Conservation (phyloP, 2,329 filamentous ascomycete genomes). For the Didymella keratinophila region DNA sequence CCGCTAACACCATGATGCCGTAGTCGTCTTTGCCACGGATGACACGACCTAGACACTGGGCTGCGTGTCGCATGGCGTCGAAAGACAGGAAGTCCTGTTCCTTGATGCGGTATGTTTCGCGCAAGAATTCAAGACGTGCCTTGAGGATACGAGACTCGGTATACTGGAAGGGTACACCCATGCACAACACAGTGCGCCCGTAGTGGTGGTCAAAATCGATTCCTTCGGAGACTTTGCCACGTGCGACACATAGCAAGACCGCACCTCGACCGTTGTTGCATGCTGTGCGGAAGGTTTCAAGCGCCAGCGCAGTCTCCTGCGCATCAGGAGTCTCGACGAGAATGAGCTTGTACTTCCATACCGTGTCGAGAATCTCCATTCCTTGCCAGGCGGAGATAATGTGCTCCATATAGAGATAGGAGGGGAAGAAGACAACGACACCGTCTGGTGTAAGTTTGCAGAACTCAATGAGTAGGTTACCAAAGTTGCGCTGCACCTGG, state of each 20-base stretch:
- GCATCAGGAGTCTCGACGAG: slow-evolving; percentile 97
- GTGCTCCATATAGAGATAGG: slow-evolving; percentile 98
- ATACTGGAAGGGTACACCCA: slow-evolving; percentile 98
- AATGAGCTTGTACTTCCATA: slow-evolving; percentile 99
- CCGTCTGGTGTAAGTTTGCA: slow-evolving; percentile 95
- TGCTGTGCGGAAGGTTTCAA: slow-evolving; percentile 96
- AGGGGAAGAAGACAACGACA: slow-evolving; percentile 99
- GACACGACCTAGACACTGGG: slow-evolving; percentile 94
- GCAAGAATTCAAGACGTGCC: slow-evolving; percentile 91
- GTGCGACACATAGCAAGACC: slow-evolving; percentile 90
- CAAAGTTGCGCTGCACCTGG: slow-evolving; percentile 96
- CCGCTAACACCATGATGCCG: slow-evolving; percentile 98
- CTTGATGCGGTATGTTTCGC: slow-evolving; percentile 94
- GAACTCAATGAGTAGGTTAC: slow-evolving; percentile 91
- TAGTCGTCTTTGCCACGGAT: slow-evolving; percentile 97
- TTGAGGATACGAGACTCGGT: slow-evolving; percentile 97
- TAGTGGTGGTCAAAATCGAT: slow-evolving; percentile 99
- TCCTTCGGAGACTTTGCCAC: slow-evolving; percentile 96
- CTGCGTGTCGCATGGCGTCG: slow-evolving; percentile 98
- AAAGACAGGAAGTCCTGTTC: slow-evolving; percentile 99
- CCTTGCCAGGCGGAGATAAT: slow-evolving; percentile 99
- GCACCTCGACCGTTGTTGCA: slow-evolving; percentile 97
- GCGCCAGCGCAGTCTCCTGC: slow-evolving; percentile 92
- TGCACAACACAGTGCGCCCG: slow-evolving; percentile 92
- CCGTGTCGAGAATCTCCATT: slow-evolving; percentile 95